phyloP scores from a whole-genome alignment of 352 stramenopile genomes.

The Pilasporangium apinafurcum region DNA sequence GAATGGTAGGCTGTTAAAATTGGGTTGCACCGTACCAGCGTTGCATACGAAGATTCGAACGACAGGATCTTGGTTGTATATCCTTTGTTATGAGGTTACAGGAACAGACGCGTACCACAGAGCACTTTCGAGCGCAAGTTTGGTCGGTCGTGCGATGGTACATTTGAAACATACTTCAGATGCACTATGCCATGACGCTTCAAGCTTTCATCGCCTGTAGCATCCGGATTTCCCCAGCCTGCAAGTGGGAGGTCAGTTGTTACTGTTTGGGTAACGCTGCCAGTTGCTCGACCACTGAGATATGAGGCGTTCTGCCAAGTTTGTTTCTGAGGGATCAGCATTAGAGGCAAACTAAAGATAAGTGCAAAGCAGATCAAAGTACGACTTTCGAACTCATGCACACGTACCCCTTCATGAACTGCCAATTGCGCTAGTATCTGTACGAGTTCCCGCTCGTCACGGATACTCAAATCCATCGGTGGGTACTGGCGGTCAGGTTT shows the following conservation, averaged over 20 bases:
- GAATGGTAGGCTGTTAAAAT: no score
- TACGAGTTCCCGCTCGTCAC: constrained; percentile 73
- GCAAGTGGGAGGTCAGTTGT: constrained; percentile 22
- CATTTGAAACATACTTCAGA: constrained; percentile 29
- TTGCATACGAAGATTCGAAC: no score
- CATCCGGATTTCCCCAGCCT: constrained; percentile 42
- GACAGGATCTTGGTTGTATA: constrained; percentile 1
- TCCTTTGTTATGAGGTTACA: constrained; percentile 6
- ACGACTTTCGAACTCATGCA: background rate
- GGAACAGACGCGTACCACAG: constrained; percentile 29
- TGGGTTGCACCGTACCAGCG: no score
- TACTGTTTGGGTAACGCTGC: constrained; percentile 1
- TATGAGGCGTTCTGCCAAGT: constrained; percentile 28
- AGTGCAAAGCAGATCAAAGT: background rate
- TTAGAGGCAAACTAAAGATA: background rate
- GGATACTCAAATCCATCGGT: constrained; percentile 55
- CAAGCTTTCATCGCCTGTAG: constrained; percentile 45
- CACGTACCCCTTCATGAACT: constrained; percentile 48
- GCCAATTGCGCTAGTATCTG: constrained; percentile 74
- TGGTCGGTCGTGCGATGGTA: constrained; percentile 5
- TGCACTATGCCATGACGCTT: constrained; percentile 55
- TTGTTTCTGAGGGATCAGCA: constrained; percentile 6
- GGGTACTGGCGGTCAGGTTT: constrained; percentile 71
- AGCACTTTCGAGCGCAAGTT: constrained; percentile 20
- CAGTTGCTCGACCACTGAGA: no score